Evolutionary conservation across 352 stramenopile genomes (phyloP).

Genomic region (Phytophthora cactorum): DNA sequence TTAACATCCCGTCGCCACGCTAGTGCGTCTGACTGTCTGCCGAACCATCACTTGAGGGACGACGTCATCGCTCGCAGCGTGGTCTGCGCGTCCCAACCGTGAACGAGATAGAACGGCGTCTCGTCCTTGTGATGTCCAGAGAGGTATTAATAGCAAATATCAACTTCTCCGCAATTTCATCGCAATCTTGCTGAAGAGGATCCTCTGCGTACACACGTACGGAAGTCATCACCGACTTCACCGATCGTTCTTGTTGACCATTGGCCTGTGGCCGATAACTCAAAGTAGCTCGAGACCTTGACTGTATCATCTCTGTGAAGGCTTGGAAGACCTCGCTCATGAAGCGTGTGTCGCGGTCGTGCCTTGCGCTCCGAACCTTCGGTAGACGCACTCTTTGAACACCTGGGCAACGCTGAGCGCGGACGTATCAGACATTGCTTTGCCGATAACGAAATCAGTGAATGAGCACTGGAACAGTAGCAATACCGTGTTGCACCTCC

Average conservation of each 20-base stretch:
- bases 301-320: slow-evolving; percentile 2
- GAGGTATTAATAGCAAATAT: neutral
- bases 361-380: no score
- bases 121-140: neutral
- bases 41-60: neutral
- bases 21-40: neutral
- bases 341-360: no score
- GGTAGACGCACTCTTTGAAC: no score
- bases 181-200: neutral
- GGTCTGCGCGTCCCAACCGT: neutral
- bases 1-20: slow-evolving; percentile 9
- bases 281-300: neutral
- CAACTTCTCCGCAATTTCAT: neutral
- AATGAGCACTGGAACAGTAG: neutral
- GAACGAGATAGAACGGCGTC: slow-evolving; percentile 1
- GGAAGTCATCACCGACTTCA: slow-evolving; percentile 6
- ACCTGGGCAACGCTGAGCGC: no score
- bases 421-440: no score
- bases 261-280: neutral
- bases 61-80: neutral
- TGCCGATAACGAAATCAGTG: neutral
- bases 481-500: neutral
- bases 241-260: neutral
- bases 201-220: slow-evolving; percentile 1
- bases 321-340: no score